These are phyloP conservation scores for Ogataea wickerhamii DNA, from an alignment of 805 yeast genomes.

Conservation along the genomic window DNA sequence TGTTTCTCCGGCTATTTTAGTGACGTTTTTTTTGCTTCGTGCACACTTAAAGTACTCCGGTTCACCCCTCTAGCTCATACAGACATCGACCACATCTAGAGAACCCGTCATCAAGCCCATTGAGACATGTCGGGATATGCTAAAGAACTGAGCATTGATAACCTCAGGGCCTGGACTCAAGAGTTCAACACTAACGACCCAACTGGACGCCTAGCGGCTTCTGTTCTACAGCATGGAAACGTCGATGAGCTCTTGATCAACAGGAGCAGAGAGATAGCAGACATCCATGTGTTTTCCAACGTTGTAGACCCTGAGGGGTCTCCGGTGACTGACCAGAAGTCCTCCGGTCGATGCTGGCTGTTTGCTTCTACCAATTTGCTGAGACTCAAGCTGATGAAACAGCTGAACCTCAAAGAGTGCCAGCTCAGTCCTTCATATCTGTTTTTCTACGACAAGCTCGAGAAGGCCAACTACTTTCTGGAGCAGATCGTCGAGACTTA, in stretches of 20 bases:
- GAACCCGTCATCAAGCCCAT: no score
- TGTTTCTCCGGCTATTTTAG: no score
- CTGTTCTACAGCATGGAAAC: conserved; percentile 33
- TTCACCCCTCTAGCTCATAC: no score
- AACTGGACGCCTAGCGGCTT: conserved; percentile 30
- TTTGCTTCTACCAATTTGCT: conserved; percentile 78
- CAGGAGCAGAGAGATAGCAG: conserved; percentile 30
- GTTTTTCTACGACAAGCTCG: conserved; percentile 83
- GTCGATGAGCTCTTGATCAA: conserved; percentile 39
- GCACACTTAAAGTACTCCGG: no score
- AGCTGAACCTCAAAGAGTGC: conserved; percentile 60
- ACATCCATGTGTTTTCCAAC: conserved; percentile 38
- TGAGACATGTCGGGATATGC: conserved; percentile 11
- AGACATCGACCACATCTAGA: no score
- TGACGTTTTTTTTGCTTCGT: no score
- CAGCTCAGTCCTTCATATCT: conserved; percentile 76
- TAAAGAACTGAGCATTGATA: conserved; percentile 12
- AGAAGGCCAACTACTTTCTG: conserved; percentile 75
- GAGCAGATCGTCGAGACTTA: conserved; percentile 73
- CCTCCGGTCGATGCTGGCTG: conserved; percentile 85
- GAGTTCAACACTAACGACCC: conserved; percentile 25
- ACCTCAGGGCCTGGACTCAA: conserved; percentile 26
- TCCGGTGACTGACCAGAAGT: conserved; percentile 70
- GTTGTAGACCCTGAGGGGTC: conserved; percentile 48
- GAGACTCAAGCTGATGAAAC: conserved; percentile 58